Evolutionary conservation across 2,329 filamentous ascomycete genomes (phyloP), one percentile per base, ranked within the genome.

Genomic region (Cercospora sp.): DNA sequence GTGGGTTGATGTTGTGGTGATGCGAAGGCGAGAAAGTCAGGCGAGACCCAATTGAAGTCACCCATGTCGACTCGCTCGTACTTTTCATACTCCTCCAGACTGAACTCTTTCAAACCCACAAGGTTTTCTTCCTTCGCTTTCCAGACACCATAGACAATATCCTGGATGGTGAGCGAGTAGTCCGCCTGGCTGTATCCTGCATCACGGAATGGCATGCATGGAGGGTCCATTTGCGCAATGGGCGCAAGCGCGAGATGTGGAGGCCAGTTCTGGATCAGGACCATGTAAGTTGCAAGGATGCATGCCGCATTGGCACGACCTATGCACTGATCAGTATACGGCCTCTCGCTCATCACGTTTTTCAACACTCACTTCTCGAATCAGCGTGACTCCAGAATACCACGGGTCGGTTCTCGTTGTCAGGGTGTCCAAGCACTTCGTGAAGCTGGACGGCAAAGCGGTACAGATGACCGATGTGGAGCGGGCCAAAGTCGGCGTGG

Each of bases 11-110:
- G 90, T 80, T 98, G 93, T 10, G 95, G 95, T 20, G 94, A 98
- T 55, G 95, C 95, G 79, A 99, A 98, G 23, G 95, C 95, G 62
- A 99, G 87, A 82, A 99, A 99, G 77, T 94, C 85, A 8, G 94
- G 94, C 5, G 94, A 97, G 68, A 99, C 88, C 95, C 95, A 99
- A 87, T 99, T 99, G 90, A 99, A 99, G 82, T 99, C 95, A 71
- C 95, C 95, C 84, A 97, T 93, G 79, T 99, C 95, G 20, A 99
- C 95, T 67, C 95, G 88, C 83, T 99, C 95, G 75, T 88, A 99
- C 78, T 88, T 91, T 82, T 99, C 95, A 79, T 99, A 99, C 87
- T 97, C 93, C 82, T 97, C 94, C 20, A 99, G 86, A 76, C 94
- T 94, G 78, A 99, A 99, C 78, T 95, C 93, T 78, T 96, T 93